These are phyloP conservation scores for Gamarada debralockiae DNA, from an alignment of 495 filamentous ascomycete genomes.

Conservation along the genomic window DNA sequence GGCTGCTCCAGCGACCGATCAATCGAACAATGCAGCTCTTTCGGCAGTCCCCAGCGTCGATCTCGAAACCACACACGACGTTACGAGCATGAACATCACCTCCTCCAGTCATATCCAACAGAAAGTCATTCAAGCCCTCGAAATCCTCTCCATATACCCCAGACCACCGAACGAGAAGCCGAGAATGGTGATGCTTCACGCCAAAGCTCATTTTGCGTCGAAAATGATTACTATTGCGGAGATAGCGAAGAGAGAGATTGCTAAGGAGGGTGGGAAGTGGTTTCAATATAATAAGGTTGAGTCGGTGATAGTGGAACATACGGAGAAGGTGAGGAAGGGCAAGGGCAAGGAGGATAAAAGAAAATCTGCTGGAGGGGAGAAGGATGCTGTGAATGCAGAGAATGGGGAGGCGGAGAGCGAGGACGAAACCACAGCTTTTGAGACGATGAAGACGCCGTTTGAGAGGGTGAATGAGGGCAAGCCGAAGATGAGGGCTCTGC, in stretches of 20 bases:
- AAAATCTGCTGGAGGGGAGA: constrained; percentile 10
- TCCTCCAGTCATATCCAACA: constrained; percentile 52
- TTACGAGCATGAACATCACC: constrained; percentile 35
- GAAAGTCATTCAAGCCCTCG: constrained; percentile 43
- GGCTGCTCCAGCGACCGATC: background rate
- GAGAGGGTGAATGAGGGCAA: constrained; percentile 33
- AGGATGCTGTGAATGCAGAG: background rate
- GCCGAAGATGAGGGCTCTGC: constrained; percentile 18
- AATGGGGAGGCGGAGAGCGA: constrained; percentile 11
- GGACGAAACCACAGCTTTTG: constrained; percentile 38
- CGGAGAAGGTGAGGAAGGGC: constrained; percentile 27
- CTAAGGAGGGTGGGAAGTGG: constrained; percentile 45
- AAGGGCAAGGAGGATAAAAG: constrained; percentile 55
- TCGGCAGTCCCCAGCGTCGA: background rate
- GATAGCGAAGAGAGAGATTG: constrained; percentile 57
- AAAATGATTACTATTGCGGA: constrained; percentile 65
- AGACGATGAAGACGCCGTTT: constrained; percentile 48
- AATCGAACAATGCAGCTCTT: background rate
- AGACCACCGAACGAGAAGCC: constrained; percentile 29
- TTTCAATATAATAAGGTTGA: constrained; percentile 58
- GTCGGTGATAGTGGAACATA: constrained; percentile 26
- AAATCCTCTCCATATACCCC: constrained; percentile 33
- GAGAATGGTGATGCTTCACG: constrained; percentile 40
- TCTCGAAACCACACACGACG: constrained; percentile 7
- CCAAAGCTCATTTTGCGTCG: constrained; percentile 43